Evolutionary conservation across 148 eudicot species (phyloP).

Genomic region (Linanthus parryae): DNA sequence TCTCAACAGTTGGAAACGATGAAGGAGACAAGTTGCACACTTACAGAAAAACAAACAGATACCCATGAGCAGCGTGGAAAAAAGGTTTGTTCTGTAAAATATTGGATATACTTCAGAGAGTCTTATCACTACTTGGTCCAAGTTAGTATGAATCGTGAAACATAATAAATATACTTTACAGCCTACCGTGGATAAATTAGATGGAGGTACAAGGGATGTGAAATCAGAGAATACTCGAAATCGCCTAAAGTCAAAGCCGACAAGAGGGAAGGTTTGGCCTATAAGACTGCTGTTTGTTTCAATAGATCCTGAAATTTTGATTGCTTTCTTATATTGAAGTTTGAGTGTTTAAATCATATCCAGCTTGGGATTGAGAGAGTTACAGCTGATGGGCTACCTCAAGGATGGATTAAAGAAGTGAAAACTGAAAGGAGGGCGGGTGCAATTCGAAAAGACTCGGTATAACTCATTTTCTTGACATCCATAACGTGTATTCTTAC

Average conservation of each 20-base stretch:
- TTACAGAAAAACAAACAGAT: slow-evolving; percentile 15
- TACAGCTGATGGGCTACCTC: slow-evolving; percentile 12
- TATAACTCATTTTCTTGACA: slow-evolving; percentile 22
- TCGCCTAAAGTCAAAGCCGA: no score
- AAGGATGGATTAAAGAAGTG: slow-evolving; percentile 10
- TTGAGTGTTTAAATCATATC: slow-evolving; percentile 2
- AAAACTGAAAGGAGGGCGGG: slow-evolving; percentile 15
- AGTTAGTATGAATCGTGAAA: slow-evolving; percentile 2
- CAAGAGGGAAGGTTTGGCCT: no score
- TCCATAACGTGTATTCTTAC: no score
- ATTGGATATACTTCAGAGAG: slow-evolving; percentile 3
- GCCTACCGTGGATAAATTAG: no score
- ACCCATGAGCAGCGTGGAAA: slow-evolving; percentile 11
- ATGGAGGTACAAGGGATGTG: no score
- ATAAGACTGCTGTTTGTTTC: no score
- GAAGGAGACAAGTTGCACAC: slow-evolving; percentile 6
- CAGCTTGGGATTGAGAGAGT: slow-evolving; percentile 6
- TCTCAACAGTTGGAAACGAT: no score
- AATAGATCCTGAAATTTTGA: no score
- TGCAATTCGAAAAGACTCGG: slow-evolving; percentile 40
- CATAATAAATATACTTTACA: no score
- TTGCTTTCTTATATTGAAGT: no score
- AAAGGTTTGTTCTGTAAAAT: slow-evolving; percentile 26
- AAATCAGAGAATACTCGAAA: no score
- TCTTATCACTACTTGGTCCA: background rate